Evolutionary conservation across 2,329 filamentous ascomycete species (phyloP), one percentile per base, ranked within the genome.

Genomic region (Monosporascus sp.): DNA sequence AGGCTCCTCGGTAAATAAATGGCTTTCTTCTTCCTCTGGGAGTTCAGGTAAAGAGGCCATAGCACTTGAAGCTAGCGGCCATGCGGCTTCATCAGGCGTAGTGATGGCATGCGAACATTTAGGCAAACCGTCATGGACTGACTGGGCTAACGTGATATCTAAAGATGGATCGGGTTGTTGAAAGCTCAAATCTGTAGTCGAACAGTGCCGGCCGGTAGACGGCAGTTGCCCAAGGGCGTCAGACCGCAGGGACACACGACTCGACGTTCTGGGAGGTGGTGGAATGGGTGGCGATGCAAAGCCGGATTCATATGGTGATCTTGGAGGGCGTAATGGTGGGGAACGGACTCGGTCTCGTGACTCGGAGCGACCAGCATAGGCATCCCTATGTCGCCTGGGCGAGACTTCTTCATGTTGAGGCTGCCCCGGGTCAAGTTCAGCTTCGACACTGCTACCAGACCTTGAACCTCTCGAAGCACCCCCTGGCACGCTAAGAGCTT

Each of bases 11-110:
- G 61, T 60, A 35, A 64, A 63, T 49, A 64, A 67, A 46, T 68
- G 65, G 53, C 75, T 73, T 58, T 86, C 83, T 37, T 86, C 83
- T 61, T 86, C 83, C 62, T 86, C 83, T 1, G 82, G 80, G 4
- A 86, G 82, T 59, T 85, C 78, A 6, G 82, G 74, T 18, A 87
- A 70, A 20, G 75, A 69, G 14, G 64, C 69, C 51, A 66, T 66
- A n/a, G 65, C 62, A 7, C 69, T 65, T 24, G 69, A 65, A 2
- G 72, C 68, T 49, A 82, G 62, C 1, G 75, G 75, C 75, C 75
- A 77, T 8, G 74, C 71, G 17, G 68, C 68, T 37, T 76, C 72
- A 48, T 73, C 69, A 65, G 72, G 61, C 22, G 72, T 74, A 22
- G 74, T 72, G 38, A 76, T 64, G 24, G 75, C 72, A 58, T 75